Conservation (phyloP, 2,329 filamentous ascomycete genomes). For the Stagonosporopsis tanaceti region DNA sequence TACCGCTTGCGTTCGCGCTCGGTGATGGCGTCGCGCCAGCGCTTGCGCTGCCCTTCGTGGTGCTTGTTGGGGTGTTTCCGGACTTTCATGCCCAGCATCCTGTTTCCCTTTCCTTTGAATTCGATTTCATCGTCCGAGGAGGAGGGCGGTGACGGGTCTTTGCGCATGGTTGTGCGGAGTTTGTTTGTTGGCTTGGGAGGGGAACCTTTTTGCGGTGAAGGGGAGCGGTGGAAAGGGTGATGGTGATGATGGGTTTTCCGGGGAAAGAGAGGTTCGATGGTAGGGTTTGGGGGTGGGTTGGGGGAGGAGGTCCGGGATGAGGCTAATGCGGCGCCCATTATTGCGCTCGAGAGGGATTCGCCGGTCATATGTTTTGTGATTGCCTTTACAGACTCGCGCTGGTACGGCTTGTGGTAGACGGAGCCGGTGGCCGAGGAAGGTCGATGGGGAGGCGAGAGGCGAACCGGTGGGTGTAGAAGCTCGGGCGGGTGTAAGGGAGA, state of each 20-base stretch:
- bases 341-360: conserved; percentile 74
- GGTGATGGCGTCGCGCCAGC: conserved; percentile 80
- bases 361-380: conserved; percentile 62
- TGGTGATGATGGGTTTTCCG: conserved; percentile 45
- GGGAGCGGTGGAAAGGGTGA: conserved; percentile 49
- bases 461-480: conserved; percentile 29
- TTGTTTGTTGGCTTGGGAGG: conserved; percentile 55
- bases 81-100: conserved; percentile 56
- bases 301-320: conserved; percentile 59
- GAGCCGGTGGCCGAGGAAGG: conserved; percentile 38
- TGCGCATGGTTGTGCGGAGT: conserved; percentile 72
- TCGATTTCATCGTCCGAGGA: conserved; percentile 64
- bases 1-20: conserved; percentile 79
- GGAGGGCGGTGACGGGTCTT: conserved; percentile 52
- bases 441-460: conserved; percentile 27
- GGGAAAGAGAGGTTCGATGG: conserved; percentile 50
- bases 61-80: conserved; percentile 72
- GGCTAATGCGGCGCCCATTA: conserved; percentile 77
- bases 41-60: conserved; percentile 75
- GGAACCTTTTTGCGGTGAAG: conserved; percentile 49
- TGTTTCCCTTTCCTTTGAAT: conserved; percentile 64
- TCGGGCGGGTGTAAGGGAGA: conserved; percentile 30
- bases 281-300: conserved; percentile 36
- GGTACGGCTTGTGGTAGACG: conserved; percentile 52
- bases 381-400: conserved; percentile 45